Evolutionary conservation across 306 rosid genomes (phyloP).

Genomic region (Rubus parviflorus): DNA sequence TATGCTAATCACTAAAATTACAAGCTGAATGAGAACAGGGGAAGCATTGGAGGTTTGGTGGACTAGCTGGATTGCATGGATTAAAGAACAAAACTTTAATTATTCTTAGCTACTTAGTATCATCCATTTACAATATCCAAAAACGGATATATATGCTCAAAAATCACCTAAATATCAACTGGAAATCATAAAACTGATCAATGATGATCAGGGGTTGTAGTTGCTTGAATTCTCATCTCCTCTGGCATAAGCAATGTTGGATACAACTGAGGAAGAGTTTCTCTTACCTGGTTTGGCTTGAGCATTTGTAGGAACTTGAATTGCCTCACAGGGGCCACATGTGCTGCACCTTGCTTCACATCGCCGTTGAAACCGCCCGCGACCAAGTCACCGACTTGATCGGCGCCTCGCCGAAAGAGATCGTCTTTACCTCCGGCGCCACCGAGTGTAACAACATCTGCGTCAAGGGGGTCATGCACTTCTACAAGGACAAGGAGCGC

Average conservation of each 20-base stretch:
- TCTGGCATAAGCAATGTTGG: slow-evolving; percentile 40
- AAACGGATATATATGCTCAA: slow-evolving; percentile 15
- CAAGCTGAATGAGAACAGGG: not conserved
- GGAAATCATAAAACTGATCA: not conserved
- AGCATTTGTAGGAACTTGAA: slow-evolving; percentile 59
- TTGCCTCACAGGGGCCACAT: slow-evolving; percentile 70
- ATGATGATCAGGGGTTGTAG: slow-evolving; percentile 64
- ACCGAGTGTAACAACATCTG: slow-evolving; percentile 88
- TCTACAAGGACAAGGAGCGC: slow-evolving; percentile 75
- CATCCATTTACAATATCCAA: slow-evolving; percentile 32
- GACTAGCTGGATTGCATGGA: not conserved
- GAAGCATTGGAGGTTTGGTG: not conserved
- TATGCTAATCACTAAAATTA: not conserved
- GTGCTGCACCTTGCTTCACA: slow-evolving; percentile 80
- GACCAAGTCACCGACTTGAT: slow-evolving; percentile 66
- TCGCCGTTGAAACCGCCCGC: slow-evolving; percentile 86
- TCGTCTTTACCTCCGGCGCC: slow-evolving; percentile 86
- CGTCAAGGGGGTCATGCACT: slow-evolving; percentile 76
- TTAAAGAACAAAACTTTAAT: not conserved
- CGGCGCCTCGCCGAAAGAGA: slow-evolving; percentile 80
- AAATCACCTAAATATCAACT: slow-evolving; percentile 13
- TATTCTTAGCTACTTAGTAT: not conserved
- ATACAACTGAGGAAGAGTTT: slow-evolving; percentile 39
- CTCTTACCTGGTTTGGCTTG: slow-evolving; percentile 43
- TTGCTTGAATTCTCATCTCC: slow-evolving; percentile 59